phyloP scores from a whole-genome alignment of 1,284 basidiomycete species.

The Ceratobasidium sp. region DNA sequence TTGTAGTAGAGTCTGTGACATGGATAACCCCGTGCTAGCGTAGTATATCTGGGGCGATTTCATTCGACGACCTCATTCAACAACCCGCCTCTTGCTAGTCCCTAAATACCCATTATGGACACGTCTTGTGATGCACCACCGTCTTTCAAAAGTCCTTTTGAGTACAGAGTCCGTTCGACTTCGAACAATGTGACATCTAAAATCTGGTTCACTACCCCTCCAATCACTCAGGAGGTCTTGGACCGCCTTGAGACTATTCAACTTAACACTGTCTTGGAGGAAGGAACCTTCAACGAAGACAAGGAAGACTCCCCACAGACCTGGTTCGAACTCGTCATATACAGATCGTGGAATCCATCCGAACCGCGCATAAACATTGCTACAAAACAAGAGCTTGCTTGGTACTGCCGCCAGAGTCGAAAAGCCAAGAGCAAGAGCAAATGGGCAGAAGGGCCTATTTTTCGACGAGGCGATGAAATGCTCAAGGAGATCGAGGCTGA shows the following conservation, averaged over 20 bases:
- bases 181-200: too few relatives aligned
- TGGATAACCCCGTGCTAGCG: too few relatives aligned
- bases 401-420: not conserved
- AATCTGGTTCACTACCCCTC: constrained; percentile 1
- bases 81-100: too few relatives aligned
- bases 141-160: too few relatives aligned
- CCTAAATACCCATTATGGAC: too few relatives aligned
- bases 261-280: constrained; percentile 1
- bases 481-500: not conserved
- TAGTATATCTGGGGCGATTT: too few relatives aligned
- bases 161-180: too few relatives aligned
- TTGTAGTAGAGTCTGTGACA: too few relatives aligned
- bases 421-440: too few relatives aligned
- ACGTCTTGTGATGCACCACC: too few relatives aligned
- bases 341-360: not conserved
- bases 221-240: not conserved
- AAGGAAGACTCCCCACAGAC: too few relatives aligned
- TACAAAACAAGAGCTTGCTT: not conserved
- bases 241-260: constrained; percentile 10
- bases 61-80: too few relatives aligned
- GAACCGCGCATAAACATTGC: constrained; percentile 3
- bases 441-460: not conserved
- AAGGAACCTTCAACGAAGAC: not conserved
- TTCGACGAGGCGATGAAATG: not conserved
- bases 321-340: constrained; percentile 14